Base-by-base conservation (phyloP, 1,284 basidiomycete species). In the Meira nashicola region DNA sequence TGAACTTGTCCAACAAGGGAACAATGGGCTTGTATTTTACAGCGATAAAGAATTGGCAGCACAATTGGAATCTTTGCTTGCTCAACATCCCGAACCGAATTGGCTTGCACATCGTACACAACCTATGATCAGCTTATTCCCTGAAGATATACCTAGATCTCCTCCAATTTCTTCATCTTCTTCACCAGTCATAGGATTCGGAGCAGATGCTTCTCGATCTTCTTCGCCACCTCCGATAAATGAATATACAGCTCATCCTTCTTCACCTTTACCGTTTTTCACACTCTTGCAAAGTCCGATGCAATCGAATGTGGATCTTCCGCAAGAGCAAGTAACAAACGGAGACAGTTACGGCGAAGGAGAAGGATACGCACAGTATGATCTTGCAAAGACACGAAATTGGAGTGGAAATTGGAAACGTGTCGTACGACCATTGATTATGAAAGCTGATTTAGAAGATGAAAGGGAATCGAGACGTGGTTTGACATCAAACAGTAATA, bases 1-100 rank as follows among this genome's bases (percentile, higher is more conserved):
- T 58, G 94, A 98, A 79, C 84, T 98, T 17, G 89, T 98, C 12
- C 85, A 86, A 67, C 84, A 92, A 55, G 86, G 87, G 2, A 80
- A 83, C 66, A 97, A 96, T 71, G 93, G 93, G 0, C 82, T 87
- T 9, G 80, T 89, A 1, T 97, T 98, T 79, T 79, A 82, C 55
- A 82, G 84, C 53, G 85, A 88, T 0, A 78, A 81, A 17, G 84
- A 92, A 66, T 81, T 98, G 21, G 86, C 87, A 0, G 71, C 81
- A 19, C 88, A 90, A 66, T 75, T 96, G 14, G 84, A 87, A 57
- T 63, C 63, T 28, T 39, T 74, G 46, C 54, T 73, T n/a, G 62
- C 19, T 1, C 19, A 59, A 37, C 54, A 60, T n/a, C 58, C 58
- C 11, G 38, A 60, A 5, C 23, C 17, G 15, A 63, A 55, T 51